phyloP scores from a whole-genome alignment of 495 filamentous ascomycete genomes.

The Pyrenula aspistea region DNA sequence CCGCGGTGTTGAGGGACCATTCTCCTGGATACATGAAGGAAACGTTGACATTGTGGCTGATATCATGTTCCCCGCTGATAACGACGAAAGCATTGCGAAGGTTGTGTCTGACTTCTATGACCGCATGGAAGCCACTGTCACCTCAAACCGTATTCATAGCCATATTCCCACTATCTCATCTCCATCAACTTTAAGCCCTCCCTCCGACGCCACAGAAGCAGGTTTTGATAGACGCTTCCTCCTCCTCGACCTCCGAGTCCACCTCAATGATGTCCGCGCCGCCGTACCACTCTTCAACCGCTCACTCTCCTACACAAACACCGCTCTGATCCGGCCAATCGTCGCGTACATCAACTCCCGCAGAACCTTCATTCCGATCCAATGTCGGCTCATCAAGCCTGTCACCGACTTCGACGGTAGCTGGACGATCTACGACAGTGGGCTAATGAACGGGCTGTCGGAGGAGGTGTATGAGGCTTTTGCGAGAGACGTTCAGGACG shows the following conservation, averaged over 20 bases:
- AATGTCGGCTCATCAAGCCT: conserved; percentile 84
- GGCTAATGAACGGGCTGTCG: conserved; percentile 89
- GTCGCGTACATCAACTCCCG: conserved; percentile 98
- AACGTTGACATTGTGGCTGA: conserved; percentile 95
- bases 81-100: conserved; percentile 76
- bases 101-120: conserved; percentile 93
- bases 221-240: conserved; percentile 56
- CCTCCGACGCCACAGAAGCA: conserved; percentile 7
- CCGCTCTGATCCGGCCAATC: conserved; percentile 86
- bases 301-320: conserved; percentile 90
- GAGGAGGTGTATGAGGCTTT: conserved; percentile 90
- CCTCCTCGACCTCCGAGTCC: conserved; percentile 78
- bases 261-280: conserved; percentile 86
- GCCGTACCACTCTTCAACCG: conserved; percentile 82
- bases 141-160: conserved; percentile 43
- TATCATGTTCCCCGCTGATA: conserved; percentile 79
- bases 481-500: conserved; percentile 74
- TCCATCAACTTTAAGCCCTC: conserved; percentile 8
- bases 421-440: conserved; percentile 91
- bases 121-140: conserved; percentile 82
- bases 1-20: conserved; percentile 83
- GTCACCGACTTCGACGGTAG: conserved; percentile 83
- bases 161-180: background rate
- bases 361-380: conserved; percentile 86
- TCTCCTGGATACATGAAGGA: conserved; percentile 94